Conservation (phyloP, 2,329 filamentous ascomycete species). For the Stagonosporopsis tanaceti region DNA sequence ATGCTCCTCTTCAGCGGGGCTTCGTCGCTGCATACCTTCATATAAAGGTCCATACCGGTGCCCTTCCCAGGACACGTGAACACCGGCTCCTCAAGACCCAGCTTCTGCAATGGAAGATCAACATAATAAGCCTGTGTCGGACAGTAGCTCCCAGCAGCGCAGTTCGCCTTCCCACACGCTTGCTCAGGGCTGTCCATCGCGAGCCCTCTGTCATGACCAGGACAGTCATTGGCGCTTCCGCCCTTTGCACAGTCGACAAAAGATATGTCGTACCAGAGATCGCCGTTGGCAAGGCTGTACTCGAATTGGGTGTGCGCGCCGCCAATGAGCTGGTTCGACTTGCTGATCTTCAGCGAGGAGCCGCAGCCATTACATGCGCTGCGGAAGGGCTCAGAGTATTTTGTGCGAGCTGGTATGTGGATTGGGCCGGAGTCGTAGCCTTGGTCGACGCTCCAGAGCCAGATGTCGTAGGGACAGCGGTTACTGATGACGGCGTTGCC, state of each 20-base stretch:
- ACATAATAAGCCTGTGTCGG: conserved; percentile 38
- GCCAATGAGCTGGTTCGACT: conserved; percentile 26
- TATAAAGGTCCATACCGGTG: conserved; percentile 29
- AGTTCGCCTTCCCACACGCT: conserved; percentile 25
- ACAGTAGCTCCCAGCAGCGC: conserved; percentile 33
- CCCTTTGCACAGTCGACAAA: conserved; percentile 39
- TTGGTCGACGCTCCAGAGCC: conserved; percentile 34
- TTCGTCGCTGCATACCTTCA: conserved; percentile 33
- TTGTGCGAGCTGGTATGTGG: conserved; percentile 27
- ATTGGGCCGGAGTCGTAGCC: conserved; percentile 16
- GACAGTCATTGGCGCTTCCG: conserved; percentile 30
- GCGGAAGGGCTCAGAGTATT: conserved; percentile 31
- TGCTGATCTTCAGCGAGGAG: conserved; percentile 38
- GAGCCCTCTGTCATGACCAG: conserved; percentile 33
- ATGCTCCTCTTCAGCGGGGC: conserved; percentile 34
- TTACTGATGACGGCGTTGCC: conserved; percentile 38
- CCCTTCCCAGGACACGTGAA: conserved; percentile 30
- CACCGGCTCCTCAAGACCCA: conserved; percentile 35
- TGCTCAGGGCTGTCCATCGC: conserved; percentile 26
- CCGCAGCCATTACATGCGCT: conserved; percentile 28
- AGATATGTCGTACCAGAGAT: conserved; percentile 40
- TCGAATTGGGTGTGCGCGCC: conserved; percentile 40
- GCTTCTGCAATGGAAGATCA: conserved; percentile 30
- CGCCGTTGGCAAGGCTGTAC: conserved; percentile 30
- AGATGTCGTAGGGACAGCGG: conserved; percentile 38